Conservation (phyloP, 129 eudicot genomes). For the Artemisia tridentata region DNA sequence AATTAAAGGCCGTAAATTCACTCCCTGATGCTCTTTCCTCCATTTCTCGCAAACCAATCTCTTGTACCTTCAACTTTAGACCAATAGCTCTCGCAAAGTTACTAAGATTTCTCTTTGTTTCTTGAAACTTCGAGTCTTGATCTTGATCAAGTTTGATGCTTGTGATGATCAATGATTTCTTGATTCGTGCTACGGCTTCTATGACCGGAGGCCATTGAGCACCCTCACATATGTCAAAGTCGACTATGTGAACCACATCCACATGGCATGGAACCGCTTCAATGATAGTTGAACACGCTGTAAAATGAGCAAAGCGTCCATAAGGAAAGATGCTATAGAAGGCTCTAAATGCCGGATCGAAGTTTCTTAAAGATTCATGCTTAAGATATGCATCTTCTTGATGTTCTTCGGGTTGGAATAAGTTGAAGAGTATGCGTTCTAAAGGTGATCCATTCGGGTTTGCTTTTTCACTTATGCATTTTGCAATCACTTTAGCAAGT, state of each 20-base stretch:
- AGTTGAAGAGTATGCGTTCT: constrained; percentile 44
- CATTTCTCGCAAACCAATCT: constrained; percentile 35
- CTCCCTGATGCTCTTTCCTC: constrained; percentile 15
- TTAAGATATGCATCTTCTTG: constrained; percentile 38
- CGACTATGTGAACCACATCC: constrained; percentile 39
- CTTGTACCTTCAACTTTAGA: constrained; percentile 38
- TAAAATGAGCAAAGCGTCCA: constrained; percentile 55
- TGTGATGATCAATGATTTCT: constrained; percentile 42
- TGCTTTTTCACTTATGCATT: constrained; percentile 33
- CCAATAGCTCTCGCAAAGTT: constrained; percentile 42
- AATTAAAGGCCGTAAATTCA: constrained; percentile 59
- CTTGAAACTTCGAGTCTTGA: constrained; percentile 30
- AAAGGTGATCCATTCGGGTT: constrained; percentile 40
- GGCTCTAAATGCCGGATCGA: constrained; percentile 42
- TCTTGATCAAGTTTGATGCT: constrained; percentile 42
- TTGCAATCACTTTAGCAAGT: constrained; percentile 43
- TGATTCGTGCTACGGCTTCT: constrained; percentile 42
- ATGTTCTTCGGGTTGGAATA: constrained; percentile 35
- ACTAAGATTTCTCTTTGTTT: constrained; percentile 38
- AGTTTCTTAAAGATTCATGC: constrained; percentile 46
- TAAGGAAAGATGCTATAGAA: constrained; percentile 52
- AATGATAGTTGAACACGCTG: constrained; percentile 47
- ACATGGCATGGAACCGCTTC: constrained; percentile 51
- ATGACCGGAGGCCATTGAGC: constrained; percentile 62
- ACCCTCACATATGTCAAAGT: constrained; percentile 57